Evolutionary conservation across 108 stramenopile species (phyloP).

Genomic region (Conticribra guillardii): DNA sequence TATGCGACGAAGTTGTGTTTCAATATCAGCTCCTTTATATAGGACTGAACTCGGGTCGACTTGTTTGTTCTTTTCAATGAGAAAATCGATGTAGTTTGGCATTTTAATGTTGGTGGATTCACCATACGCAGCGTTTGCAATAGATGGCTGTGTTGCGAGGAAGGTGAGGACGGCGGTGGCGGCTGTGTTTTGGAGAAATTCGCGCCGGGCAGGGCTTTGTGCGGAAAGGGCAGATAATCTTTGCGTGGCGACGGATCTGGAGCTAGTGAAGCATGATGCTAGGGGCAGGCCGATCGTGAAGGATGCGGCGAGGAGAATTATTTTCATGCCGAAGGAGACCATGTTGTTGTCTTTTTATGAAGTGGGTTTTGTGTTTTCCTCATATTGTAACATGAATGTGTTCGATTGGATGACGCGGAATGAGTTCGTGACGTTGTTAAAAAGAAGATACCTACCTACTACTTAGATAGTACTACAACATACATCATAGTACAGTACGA

Average conservation of each 20-base stretch:
- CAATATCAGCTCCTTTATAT: slow-evolving; percentile 65
- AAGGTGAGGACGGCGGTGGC: slow-evolving; percentile 4
- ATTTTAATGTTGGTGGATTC: slow-evolving; percentile 60
- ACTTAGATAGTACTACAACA: too few species aligned
- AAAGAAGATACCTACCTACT: too few species aligned
- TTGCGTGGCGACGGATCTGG: background rate
- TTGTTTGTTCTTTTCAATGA: slow-evolving; percentile 66
- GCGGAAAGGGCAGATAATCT: slow-evolving; percentile 2
- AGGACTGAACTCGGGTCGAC: slow-evolving; percentile 39
- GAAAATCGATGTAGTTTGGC: slow-evolving; percentile 74
- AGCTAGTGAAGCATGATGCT: slow-evolving; percentile 2
- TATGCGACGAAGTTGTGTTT: slow-evolving; percentile 53
- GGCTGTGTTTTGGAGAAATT: slow-evolving; percentile 31
- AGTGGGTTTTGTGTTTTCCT: too few species aligned
- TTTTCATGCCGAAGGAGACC: background rate
- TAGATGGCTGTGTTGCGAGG: slow-evolving; percentile 3
- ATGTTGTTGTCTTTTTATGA: too few species aligned
- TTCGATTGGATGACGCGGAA: too few species aligned
- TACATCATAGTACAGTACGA: too few species aligned
- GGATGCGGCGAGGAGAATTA: background rate
- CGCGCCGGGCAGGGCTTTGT: slow-evolving; percentile 17
- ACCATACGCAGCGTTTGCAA: slow-evolving; percentile 58
- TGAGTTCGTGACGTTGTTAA: too few species aligned
- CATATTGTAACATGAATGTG: too few species aligned
- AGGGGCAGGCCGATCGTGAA: slow-evolving; percentile 10